phyloP scores from a whole-genome alignment of 371 early-diverging fungal species.

The Mucor velutinosus region DNA sequence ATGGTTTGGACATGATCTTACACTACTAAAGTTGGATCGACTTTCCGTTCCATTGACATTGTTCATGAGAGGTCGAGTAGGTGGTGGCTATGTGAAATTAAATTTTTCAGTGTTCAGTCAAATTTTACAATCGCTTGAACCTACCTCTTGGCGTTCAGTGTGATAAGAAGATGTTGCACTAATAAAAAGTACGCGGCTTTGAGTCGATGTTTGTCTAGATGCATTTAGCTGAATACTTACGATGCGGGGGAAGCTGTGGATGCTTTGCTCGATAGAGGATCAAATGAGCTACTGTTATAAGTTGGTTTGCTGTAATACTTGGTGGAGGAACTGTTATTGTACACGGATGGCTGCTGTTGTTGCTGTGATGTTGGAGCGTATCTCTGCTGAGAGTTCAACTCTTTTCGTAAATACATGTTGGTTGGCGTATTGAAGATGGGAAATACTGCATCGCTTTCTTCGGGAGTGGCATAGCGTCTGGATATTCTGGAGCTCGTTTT shows the following conservation, averaged over 20 bases:
- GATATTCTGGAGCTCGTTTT: neutral
- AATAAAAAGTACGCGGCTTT: neutral
- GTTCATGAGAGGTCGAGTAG: neutral
- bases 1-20: neutral
- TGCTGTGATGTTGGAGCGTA: constrained; percentile 4
- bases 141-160: neutral
- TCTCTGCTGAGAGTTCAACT: neutral
- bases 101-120: neutral
- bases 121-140: neutral
- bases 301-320: neutral
- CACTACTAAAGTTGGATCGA: neutral
- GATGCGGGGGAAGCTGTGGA: neutral
- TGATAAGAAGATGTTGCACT: neutral
- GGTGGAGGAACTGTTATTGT: neutral
- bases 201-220: neutral
- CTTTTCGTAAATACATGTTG: constrained; percentile 19
- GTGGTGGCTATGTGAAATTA: neutral
- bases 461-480: constrained; percentile 22
- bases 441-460: constrained; percentile 27
- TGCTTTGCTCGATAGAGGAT: constrained; percentile 3
- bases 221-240: neutral
- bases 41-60: neutral
- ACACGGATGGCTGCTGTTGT: neutral
- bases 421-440: constrained; percentile 29
- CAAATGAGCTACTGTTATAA: neutral